Evolutionary conservation across 176 grass and related monocot species (phyloP).

Genomic region (Zoysia pacifica): DNA sequence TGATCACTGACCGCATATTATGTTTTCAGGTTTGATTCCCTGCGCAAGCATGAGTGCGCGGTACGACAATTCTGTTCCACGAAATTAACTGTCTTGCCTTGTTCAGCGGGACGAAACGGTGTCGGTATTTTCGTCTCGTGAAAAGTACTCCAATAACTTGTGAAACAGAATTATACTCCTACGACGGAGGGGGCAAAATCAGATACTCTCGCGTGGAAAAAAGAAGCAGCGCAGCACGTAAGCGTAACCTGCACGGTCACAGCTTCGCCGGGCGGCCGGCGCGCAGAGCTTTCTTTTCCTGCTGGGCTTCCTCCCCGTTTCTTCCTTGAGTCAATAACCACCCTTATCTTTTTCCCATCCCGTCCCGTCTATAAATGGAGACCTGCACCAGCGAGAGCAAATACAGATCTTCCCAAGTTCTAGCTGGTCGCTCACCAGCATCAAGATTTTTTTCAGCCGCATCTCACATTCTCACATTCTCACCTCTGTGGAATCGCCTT

Average conservation of each 20-base stretch:
- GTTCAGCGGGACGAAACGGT: background rate
- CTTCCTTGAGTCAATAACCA: background rate
- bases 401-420: background rate
- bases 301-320: slow-evolving; percentile 17
- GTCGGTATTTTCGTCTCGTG: background rate
- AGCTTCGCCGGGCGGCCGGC: background rate
- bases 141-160: background rate
- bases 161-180: background rate
- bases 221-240: slow-evolving; percentile 16
- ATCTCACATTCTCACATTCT: too few species aligned
- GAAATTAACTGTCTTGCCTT: slow-evolving; percentile 26
- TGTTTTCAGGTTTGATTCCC: background rate
- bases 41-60: background rate
- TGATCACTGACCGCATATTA: background rate
- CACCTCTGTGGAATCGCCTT: too few species aligned
- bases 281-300: slow-evolving; percentile 47
- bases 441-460: background rate
- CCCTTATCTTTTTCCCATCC: background rate
- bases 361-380: slow-evolving; percentile 19
- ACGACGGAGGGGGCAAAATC: background rate
- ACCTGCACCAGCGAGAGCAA: too few species aligned
- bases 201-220: background rate
- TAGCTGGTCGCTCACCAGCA: background rate
- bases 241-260: slow-evolving; percentile 15
- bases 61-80: background rate